These are phyloP conservation scores for Colletotrichum acutatum DNA, from an alignment of 2,329 filamentous ascomycete species.

Conservation along the genomic window DNA sequence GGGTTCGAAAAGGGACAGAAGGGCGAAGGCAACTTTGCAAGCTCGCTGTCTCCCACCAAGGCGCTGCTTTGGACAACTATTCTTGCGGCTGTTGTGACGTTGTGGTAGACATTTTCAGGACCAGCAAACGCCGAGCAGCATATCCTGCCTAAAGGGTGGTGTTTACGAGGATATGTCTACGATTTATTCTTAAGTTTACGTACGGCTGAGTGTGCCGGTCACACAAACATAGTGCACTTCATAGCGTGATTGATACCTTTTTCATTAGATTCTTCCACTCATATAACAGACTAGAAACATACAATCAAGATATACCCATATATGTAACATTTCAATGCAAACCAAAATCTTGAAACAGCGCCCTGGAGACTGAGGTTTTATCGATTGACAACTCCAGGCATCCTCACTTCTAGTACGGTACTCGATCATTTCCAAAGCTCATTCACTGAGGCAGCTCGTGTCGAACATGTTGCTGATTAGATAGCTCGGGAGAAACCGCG, in stretches of 20 bases:
- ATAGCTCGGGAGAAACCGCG: not conserved
- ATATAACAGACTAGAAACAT: not conserved
- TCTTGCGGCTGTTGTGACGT: not conserved
- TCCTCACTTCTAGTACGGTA: no score
- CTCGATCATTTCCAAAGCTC: no score
- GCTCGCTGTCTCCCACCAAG: not conserved
- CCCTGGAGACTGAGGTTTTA: no score
- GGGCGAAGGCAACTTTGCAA: slow-evolving; percentile 16
- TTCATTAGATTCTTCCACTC: not conserved
- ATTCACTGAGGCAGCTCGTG: not conserved
- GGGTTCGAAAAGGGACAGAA: slow-evolving; percentile 48
- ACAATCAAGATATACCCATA: not conserved
- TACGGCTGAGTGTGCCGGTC: not conserved
- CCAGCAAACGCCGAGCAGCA: not conserved
- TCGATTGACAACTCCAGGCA: no score
- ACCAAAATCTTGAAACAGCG: no score
- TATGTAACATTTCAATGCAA: no score
- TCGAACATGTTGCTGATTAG: not conserved
- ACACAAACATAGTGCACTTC: not conserved
- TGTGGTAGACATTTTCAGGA: not conserved
- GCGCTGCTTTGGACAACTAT: not conserved
- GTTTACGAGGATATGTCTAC: not conserved
- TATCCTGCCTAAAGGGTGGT: no score
- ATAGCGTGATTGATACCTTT: not conserved
- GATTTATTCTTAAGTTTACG: not conserved